A percentile compares a stretch with the other conserved stretches of the same genome.
Evolutionary conservation across 1,284 basidiomycete genomes (phyloP).

Genomic region (Pascua guehoae): DNA sequence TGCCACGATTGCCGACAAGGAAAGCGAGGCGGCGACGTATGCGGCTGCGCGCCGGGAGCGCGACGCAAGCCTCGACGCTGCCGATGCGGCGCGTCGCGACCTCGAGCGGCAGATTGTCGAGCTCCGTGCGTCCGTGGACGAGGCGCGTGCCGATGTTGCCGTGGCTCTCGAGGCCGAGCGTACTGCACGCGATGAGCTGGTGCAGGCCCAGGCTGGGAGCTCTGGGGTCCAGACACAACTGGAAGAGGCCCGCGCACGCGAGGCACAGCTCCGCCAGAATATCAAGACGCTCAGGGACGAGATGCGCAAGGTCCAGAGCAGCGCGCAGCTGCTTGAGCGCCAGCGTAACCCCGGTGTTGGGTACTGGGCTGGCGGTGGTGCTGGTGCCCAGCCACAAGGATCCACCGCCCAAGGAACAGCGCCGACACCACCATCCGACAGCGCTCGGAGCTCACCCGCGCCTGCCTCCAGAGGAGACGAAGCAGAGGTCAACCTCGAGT

Average conservation of each 20-base stretch:
- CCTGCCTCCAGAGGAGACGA: conserved; percentile 31
- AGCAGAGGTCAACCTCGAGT: conserved; percentile 92
- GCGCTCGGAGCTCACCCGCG: background rate
- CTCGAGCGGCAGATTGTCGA: conserved; percentile 55
- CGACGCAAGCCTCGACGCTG: conserved; percentile 56
- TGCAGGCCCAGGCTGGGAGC: conserved; percentile 36
- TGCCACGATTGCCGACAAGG: conserved; percentile 56
- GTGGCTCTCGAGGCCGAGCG: conserved; percentile 49
- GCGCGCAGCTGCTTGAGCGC: conserved; percentile 78
- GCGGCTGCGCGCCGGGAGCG: conserved; percentile 59
- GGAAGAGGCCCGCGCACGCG: conserved; percentile 41
- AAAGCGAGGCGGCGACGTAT: conserved; percentile 53
- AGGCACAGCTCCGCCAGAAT: conserved; percentile 29
- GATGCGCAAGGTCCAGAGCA: conserved; percentile 85
- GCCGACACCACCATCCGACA: background rate
- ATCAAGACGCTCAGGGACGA: conserved; percentile 90
- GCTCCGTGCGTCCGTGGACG: conserved; percentile 49
- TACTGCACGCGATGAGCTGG: conserved; percentile 48
- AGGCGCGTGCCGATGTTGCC: conserved; percentile 53
- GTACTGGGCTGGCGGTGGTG: conserved; percentile 63
- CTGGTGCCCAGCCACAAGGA: background rate
- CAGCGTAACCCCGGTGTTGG: conserved; percentile 89
- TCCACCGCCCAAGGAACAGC: background rate
- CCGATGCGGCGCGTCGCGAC: conserved; percentile 58
- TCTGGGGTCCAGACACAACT: conserved; percentile 44